These are phyloP conservation scores for Kappamyces sp. DNA, from an alignment of 192 early-diverging fungal genomes.

Conservation along the genomic window DNA sequence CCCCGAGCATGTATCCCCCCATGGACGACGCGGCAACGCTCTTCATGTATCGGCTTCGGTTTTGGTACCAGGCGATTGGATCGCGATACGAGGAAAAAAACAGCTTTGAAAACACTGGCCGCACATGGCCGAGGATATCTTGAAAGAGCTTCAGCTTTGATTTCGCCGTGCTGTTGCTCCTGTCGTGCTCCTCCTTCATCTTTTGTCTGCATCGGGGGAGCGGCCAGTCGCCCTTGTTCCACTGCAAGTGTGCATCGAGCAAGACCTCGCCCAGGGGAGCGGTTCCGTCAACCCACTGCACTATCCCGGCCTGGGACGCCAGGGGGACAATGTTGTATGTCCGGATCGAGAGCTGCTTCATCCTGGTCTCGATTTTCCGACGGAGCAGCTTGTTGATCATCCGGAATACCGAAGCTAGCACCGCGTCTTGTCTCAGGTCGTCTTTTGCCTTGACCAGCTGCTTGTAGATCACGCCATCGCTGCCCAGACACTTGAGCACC, in stretches of 20 bases:
- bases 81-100: conserved; percentile 74
- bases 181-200: conserved; percentile 35
- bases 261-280: conserved; percentile 42
- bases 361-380: conserved; percentile 40
- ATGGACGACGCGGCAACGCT: conserved; percentile 84
- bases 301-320: conserved; percentile 42
- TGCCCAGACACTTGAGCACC: conserved; percentile 30
- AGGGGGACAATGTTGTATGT: conserved; percentile 57
- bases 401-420: conserved; percentile 61
- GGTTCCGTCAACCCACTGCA: conserved; percentile 57
- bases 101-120: conserved; percentile 62
- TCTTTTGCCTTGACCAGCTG: conserved; percentile 54
- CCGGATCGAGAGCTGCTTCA: conserved; percentile 39
- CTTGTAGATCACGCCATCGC: conserved; percentile 34
- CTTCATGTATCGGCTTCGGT: conserved; percentile 62
- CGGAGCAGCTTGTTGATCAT: conserved; percentile 57
- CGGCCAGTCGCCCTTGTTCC: conserved; percentile 34
- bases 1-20: conserved; percentile 80
- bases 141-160: conserved; percentile 52
- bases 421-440: conserved; percentile 72
- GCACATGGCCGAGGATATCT: conserved; percentile 40
- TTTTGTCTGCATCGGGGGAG: conserved; percentile 32
- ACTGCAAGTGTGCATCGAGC: conserved; percentile 35
- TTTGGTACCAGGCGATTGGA: conserved; percentile 64
- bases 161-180: conserved; percentile 37